phyloP scores from a whole-genome alignment of 2,329 filamentous ascomycete genomes.

The Dactylella cylindrospora region DNA sequence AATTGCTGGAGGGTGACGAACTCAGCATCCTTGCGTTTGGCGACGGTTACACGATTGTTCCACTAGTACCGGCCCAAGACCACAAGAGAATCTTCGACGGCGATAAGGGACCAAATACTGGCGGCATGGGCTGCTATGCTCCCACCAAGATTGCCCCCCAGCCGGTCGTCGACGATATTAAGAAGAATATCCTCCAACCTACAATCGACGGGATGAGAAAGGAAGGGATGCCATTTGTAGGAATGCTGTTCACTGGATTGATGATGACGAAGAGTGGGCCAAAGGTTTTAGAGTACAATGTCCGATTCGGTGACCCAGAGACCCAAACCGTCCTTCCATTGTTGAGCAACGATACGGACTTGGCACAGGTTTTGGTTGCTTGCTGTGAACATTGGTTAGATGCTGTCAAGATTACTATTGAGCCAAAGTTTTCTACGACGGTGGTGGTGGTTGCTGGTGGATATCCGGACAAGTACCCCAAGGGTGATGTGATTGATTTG shows the following conservation, averaged over 20 bases:
- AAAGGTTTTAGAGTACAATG: slow-evolving; percentile 88
- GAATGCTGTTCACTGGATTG: slow-evolving; percentile 82
- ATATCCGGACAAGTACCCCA: slow-evolving; percentile 82
- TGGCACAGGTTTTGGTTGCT: slow-evolving; percentile 85
- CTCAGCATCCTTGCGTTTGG: slow-evolving; percentile 87
- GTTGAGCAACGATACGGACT: slow-evolving; percentile 73
- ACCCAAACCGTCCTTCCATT: slow-evolving; percentile 83
- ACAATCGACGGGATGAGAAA: slow-evolving; percentile 84
- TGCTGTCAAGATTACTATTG: slow-evolving; percentile 67
- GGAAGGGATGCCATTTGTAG: slow-evolving; percentile 72
- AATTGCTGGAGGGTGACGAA: slow-evolving; percentile 88
- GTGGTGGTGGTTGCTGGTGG: slow-evolving; percentile 92
- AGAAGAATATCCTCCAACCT: slow-evolving; percentile 80
- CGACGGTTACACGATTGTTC: slow-evolving; percentile 81
- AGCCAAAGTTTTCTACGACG: slow-evolving; percentile 75
- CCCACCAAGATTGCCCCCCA: slow-evolving; percentile 78
- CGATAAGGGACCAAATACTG: slow-evolving; percentile 88
- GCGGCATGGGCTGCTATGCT: slow-evolving; percentile 96
- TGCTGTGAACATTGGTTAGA: slow-evolving; percentile 75
- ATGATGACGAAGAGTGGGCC: slow-evolving; percentile 85
- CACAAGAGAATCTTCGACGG: slow-evolving; percentile 94
- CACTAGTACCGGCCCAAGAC: slow-evolving; percentile 87
- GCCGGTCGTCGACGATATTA: slow-evolving; percentile 73
- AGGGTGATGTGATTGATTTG: slow-evolving; percentile 67
- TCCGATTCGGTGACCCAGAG: slow-evolving; percentile 88